Conservation (phyloP, 169 alveolate species). For the Plasmodium inui region DNA sequence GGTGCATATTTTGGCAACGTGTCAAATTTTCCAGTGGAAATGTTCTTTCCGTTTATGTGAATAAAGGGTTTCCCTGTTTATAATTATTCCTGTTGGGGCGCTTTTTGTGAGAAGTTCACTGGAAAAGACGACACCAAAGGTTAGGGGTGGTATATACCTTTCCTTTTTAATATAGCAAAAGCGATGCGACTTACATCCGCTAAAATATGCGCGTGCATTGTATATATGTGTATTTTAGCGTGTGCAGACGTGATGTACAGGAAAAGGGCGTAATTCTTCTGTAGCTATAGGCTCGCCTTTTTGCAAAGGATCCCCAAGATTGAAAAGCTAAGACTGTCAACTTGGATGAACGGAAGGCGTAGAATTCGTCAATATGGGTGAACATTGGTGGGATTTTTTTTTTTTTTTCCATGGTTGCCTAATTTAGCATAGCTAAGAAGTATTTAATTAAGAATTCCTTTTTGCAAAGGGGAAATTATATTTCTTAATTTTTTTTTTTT, state of each 20-base stretch:
- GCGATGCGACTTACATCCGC: neutral
- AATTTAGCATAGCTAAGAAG: neutral
- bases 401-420: neutral
- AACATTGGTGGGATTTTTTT: neutral
- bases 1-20: neutral
- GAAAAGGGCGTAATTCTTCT: neutral
- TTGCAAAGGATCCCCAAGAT: neutral
- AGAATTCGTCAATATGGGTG: neutral
- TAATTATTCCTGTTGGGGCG: neutral
- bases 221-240: neutral
- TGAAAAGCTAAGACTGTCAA: neutral
- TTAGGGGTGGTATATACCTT: neutral
- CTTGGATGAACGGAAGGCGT: neutral
- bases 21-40: neutral
- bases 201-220: neutral
- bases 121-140: neutral
- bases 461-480: neutral
- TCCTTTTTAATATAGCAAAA: neutral
- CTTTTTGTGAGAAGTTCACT: neutral
- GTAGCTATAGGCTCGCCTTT: neutral
- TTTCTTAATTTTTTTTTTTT: neutral
- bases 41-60: neutral
- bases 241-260: neutral
- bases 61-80: neutral
- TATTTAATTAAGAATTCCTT: neutral